phyloP scores from a whole-genome alignment of 345 rosid species.

The Populus simonii region DNA sequence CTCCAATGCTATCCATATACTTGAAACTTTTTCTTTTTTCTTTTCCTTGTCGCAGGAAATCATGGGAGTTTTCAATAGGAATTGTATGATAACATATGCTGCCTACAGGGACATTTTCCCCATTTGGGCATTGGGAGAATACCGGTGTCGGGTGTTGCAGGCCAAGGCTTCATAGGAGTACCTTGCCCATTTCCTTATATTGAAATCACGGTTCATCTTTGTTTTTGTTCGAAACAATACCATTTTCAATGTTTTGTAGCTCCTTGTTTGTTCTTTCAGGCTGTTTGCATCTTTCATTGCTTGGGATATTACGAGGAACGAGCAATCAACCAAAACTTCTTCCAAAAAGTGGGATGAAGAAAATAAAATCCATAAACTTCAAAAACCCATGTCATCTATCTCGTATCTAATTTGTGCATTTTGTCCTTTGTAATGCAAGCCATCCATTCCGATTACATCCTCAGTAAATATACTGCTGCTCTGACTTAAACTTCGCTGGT shows the following conservation, averaged over 20 bases:
- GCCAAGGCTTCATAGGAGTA: neutral
- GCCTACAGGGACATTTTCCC: conserved; percentile 60
- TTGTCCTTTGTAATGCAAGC: neutral
- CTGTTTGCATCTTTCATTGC: neutral
- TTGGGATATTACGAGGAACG: neutral
- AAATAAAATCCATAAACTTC: neutral
- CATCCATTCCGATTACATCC: neutral
- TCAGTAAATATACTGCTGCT: too few species aligned
- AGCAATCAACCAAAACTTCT: neutral
- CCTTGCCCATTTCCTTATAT: neutral
- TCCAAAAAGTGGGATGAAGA: neutral
- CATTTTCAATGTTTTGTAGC: neutral
- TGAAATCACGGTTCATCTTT: too few species aligned
- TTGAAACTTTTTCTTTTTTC: neutral
- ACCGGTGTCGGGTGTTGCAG: conserved; percentile 33
- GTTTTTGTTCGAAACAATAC: too few species aligned
- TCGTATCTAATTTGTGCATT: neutral
- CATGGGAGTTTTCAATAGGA: conserved; percentile 59
- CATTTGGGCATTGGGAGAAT: conserved; percentile 68
- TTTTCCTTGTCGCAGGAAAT: conserved; percentile 42
- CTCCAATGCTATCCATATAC: neutral
- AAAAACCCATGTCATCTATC: neutral
- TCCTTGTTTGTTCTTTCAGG: neutral
- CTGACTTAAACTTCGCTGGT: too few species aligned
- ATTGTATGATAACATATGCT: conserved; percentile 62